A percentile compares a stretch with the other conserved stretches of the same genome.
Conservation (phyloP, 768 basidiomycete genomes). For the Kwoniella heveanensis region DNA sequence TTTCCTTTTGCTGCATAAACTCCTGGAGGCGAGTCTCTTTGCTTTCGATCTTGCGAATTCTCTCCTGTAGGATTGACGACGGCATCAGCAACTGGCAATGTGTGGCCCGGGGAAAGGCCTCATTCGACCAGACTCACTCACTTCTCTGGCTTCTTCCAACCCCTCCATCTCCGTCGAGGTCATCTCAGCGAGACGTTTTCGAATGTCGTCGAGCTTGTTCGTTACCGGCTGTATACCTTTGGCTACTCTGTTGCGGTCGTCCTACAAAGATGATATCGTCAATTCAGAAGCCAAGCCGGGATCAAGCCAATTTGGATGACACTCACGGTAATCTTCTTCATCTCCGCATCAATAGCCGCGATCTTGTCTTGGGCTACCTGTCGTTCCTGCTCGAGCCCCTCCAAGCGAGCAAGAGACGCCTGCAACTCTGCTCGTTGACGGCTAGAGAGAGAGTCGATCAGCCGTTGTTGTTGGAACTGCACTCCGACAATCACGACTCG, state of each 20-base stretch:
- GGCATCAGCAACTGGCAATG: neutral
- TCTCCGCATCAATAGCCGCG: neutral
- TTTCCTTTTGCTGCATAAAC: constrained; percentile 2
- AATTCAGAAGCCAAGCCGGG: no score
- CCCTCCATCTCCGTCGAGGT: constrained; percentile 20
- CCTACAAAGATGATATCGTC: neutral
- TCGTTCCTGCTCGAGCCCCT: constrained; percentile 14
- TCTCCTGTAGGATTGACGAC: constrained; percentile 4
- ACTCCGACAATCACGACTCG: no score
- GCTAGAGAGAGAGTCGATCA: neutral
- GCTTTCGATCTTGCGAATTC: constrained; percentile 46
- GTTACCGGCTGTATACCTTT: constrained; percentile 11
- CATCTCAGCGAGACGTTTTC: constrained; percentile 11
- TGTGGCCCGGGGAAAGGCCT: neutral
- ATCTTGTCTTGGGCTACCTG: constrained; percentile 12
- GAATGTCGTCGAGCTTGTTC: constrained; percentile 8
- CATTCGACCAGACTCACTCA: neutral
- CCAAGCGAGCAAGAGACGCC: neutral
- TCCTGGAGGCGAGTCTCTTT: constrained; percentile 63
- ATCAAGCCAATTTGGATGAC: neutral
- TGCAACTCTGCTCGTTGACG: constrained; percentile 2
- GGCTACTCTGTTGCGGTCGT: constrained; percentile 2
- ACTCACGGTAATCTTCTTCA: constrained; percentile 55
- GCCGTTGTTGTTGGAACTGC: no score
- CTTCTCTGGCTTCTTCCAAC: constrained; percentile 15